Evolutionary conservation across 1,284 basidiomycete genomes (phyloP).

Genomic region (Schizophyllum commune): DNA sequence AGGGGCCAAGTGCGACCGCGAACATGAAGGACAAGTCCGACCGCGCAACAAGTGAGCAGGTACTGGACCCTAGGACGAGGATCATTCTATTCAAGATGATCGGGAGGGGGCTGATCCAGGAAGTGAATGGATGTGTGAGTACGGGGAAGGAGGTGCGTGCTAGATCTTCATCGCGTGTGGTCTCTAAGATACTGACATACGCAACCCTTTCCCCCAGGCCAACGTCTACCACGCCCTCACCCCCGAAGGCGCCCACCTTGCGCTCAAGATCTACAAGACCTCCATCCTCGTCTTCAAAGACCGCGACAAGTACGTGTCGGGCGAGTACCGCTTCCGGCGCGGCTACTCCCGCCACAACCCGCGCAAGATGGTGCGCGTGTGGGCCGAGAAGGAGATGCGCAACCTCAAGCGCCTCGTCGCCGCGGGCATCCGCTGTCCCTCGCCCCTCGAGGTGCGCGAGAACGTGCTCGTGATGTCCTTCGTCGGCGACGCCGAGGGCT

Average conservation of each 20-base stretch:
- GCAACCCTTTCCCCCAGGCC: slow-evolving; percentile 45
- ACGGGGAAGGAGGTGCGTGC: slow-evolving; percentile 91
- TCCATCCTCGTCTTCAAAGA: slow-evolving; percentile 98
- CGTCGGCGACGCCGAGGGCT: slow-evolving; percentile 75
- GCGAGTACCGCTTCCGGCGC: slow-evolving; percentile 88
- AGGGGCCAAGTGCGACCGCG: slow-evolving; percentile 78
- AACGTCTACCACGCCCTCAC: slow-evolving; percentile 89
- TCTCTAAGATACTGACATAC: background rate
- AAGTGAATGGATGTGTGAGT: slow-evolving; percentile 90
- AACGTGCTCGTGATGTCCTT: slow-evolving; percentile 98
- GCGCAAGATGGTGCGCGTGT: slow-evolving; percentile 96
- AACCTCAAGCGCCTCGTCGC: slow-evolving; percentile 82
- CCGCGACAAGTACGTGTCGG: slow-evolving; percentile 88
- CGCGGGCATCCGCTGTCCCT: slow-evolving; percentile 82
- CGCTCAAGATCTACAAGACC: slow-evolving; percentile 98
- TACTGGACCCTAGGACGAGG: slow-evolving; percentile 85
- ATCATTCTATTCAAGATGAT: slow-evolving; percentile 93
- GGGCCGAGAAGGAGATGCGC: slow-evolving; percentile 99
- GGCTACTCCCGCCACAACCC: slow-evolving; percentile 93
- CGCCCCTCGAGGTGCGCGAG: slow-evolving; percentile 89
- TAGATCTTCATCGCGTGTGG: background rate
- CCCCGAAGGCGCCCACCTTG: slow-evolving; percentile 58
- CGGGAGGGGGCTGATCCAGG: slow-evolving; percentile 75
- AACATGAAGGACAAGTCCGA: slow-evolving; percentile 92
- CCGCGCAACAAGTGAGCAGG: slow-evolving; percentile 91